phyloP scores from a whole-genome alignment of 2,329 filamentous ascomycete species.

The Nothophaeocryptopus gaeumannii region DNA sequence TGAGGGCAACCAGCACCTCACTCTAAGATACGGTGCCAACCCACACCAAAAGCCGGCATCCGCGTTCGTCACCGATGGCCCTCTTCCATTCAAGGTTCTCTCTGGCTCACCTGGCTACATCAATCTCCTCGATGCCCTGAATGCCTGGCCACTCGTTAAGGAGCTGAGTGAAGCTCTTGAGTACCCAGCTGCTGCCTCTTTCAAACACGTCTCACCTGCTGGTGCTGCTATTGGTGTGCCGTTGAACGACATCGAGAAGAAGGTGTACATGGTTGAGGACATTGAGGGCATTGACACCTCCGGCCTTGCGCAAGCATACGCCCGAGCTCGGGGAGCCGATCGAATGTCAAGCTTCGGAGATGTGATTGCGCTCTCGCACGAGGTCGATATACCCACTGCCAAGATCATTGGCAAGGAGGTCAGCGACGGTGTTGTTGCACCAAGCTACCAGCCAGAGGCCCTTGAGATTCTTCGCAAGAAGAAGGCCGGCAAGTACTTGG shows the following conservation, averaged over 20 bases:
- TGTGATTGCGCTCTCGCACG: slow-evolving; percentile 86
- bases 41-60: slow-evolving; percentile 97
- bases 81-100: slow-evolving; percentile 92
- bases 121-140: slow-evolving; percentile 93
- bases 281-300: slow-evolving; percentile 86
- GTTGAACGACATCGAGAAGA: slow-evolving; percentile 80
- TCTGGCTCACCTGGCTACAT: slow-evolving; percentile 90
- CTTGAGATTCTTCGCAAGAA: slow-evolving; percentile 94
- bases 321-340: slow-evolving; percentile 90
- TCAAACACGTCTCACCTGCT: slow-evolving; percentile 98
- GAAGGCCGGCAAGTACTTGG: slow-evolving; percentile 95
- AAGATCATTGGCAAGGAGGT: slow-evolving; percentile 98
- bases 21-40: slow-evolving; percentile 93
- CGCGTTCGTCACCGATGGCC: slow-evolving; percentile 69
- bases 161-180: slow-evolving; percentile 87
- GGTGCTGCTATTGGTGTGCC: slow-evolving; percentile 92
- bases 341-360: slow-evolving; percentile 99
- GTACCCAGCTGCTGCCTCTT: slow-evolving; percentile 88
- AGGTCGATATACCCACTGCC: slow-evolving; percentile 87
- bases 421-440: slow-evolving; percentile 92
- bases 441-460: slow-evolving; percentile 78
- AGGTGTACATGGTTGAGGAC: slow-evolving; percentile 98
- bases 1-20: slow-evolving; percentile 75
- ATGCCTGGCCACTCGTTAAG: slow-evolving; percentile 95
- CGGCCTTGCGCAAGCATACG: slow-evolving; percentile 87